Evolutionary conservation across 805 yeast species (phyloP), one percentile per base, ranked within the genome.

Genomic region (Kodamaea jinghongensis): DNA sequence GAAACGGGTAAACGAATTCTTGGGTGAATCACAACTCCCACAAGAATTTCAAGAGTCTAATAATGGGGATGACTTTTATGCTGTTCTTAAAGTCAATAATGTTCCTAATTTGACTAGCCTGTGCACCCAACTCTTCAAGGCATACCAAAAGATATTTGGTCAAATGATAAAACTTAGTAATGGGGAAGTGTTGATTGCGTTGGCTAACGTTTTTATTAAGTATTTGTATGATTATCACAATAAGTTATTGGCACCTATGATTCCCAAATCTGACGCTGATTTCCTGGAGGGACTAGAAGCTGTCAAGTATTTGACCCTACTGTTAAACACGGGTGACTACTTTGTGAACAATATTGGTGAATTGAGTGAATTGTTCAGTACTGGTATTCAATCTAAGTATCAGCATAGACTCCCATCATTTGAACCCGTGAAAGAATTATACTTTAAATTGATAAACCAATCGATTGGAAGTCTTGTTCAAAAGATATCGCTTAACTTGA

Each of bases 261-360:
- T 71, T 76, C 17, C 67, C 59, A 13, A 73, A 70, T 46, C 68
- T 79, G 29, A 65, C 81, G 43, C 67, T 75, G 53, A 12, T 56
- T 76, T 35, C 44, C 50, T 53, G 3, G 44, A 47, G 20, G 73
- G 78, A 17, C 64, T 73, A 9, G 91, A 85, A 48, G 81, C 86
- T 1, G 64, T 86, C 13, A 73, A 72, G 31, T 77, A 83, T 43
- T 70, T 86, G 1, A 81, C 93, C 20, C 65, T 87, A 55, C 75
- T 89, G 7, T 63, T 91, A 26, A 87, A 88, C 50, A 91, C 99
- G 0, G 88, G 96, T 1, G 96, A 91, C 56, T 93, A 90, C 58
- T 82, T 96, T 43, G 76, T 86, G 12, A 70, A 78, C 8, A 93
- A 96, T 2, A 77, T 83, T 2, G 73, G 73, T 9, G 97, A 93